A percentile compares a stretch with the other conserved stretches of the same genome.
phyloP scores from a whole-genome alignment of 1,284 basidiomycete genomes.

The Microbotryum violaceum region DNA sequence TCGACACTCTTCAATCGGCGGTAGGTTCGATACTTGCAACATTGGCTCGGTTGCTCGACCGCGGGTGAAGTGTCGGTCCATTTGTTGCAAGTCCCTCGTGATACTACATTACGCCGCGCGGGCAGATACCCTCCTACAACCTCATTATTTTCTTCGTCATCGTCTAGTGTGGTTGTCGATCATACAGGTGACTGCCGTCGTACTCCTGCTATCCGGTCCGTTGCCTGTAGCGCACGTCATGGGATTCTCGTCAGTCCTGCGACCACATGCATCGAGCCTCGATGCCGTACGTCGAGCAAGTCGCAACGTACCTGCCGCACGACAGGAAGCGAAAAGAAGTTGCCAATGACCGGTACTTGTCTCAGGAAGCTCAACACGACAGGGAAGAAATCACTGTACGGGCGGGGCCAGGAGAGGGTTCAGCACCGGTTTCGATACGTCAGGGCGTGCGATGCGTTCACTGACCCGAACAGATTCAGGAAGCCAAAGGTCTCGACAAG shows the following conservation, averaged over 20 bases:
- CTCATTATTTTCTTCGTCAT: no score
- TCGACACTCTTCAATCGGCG: no score
- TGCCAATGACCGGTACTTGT: constrained; percentile 88
- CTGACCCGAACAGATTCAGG: constrained; percentile 94
- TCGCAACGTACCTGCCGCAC: constrained; percentile 40
- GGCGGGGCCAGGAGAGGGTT: not conserved
- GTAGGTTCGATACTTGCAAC: no score
- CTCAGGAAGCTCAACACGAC: constrained; percentile 93
- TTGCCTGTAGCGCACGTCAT: constrained; percentile 32
- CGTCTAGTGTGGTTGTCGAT: not conserved
- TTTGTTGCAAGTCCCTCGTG: no score
- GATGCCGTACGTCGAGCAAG: not conserved
- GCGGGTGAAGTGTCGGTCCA: no score
- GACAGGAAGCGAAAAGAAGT: constrained; percentile 67
- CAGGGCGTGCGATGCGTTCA: constrained; percentile 20
- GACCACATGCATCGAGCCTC: not conserved
- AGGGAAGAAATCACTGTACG: constrained; percentile 91
- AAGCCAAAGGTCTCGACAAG: constrained; percentile 92
- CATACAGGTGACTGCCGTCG: constrained; percentile 42
- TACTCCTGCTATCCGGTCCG: constrained; percentile 43
- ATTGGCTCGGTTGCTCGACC: no score
- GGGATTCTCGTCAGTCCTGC: not conserved
- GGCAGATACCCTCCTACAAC: no score
- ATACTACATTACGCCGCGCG: no score
- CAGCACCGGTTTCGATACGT: not conserved